Evolutionary conservation across 768 basidiomycete species (phyloP), one percentile per base, ranked within the genome.

Genomic region (Russula earlei): DNA sequence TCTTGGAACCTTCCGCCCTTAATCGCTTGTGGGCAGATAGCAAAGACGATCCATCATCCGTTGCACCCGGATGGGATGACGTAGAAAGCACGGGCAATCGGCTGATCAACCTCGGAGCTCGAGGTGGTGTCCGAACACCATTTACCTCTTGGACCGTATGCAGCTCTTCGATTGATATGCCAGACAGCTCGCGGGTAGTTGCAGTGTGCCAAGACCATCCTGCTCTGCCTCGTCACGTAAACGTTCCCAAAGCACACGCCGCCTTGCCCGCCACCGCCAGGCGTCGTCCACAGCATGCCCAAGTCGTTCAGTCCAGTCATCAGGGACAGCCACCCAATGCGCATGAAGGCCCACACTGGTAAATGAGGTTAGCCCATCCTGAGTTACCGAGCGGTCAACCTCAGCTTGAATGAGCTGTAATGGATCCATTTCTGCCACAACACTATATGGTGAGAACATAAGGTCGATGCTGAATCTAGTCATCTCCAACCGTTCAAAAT

Each of bases 181-280:
- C 47, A 24, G 50, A 45, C n/a, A 62, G 45, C 34, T 62, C 61
- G 27, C 27, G 33, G 61, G 61, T 19, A 62, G 31, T 15, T 48
- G 34, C 19, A 60, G 34, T 12, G 41, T 12, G 17, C 50, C 54
- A 3, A 59, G 45, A 34, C 54, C 54, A 41, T 62, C 59, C n/a
- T 15, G 53, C 33, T 60, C 38, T 48, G 46, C 61, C 45, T 62
- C 61, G 33, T 55, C 58, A 14, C 44, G 58, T 12, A 49, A 50
- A 17, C 52, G 25, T 24, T 62, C 59, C 53, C 59, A 62, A 52
- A 62, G 61, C 46, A 62, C 46, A 22, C 58, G 52, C 43, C 61
- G 61, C 22, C 58, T 49, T 19, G 53, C 54, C 29, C 61, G 61
- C 59, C 53, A 55, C 22, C 53, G 40, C 43, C 49, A 50, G n/a